A percentile compares a stretch with the other conserved stretches of the same genome.
Evolutionary conservation across 2,329 filamentous ascomycete species (phyloP).

Genomic region (Botrytis fabae): DNA sequence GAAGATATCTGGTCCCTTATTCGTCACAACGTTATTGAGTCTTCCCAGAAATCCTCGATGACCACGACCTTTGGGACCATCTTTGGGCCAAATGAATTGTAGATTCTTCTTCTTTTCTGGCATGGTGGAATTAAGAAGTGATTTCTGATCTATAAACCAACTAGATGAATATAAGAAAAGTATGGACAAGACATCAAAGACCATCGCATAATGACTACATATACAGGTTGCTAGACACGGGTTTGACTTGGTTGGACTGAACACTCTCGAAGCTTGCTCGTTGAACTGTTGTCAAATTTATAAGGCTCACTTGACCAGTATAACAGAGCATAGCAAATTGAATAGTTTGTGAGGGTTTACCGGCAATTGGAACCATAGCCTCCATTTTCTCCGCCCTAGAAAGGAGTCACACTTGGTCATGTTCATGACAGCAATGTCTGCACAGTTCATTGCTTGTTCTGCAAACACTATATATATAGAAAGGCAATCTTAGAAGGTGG

Average conservation of each 20-base stretch:
- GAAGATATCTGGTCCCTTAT: slow-evolving; percentile 47
- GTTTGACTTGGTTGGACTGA: background rate
- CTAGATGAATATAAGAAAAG: background rate
- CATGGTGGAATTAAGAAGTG: background rate
- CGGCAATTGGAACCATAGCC: background rate
- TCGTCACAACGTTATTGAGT: slow-evolving; percentile 43
- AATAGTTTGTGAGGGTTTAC: background rate
- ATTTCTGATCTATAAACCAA: background rate
- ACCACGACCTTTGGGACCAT: slow-evolving; percentile 33
- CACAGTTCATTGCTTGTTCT: background rate
- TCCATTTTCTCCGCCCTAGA: background rate
- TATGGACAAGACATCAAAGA: background rate
- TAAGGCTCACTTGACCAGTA: background rate
- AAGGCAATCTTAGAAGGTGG: background rate
- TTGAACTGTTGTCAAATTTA: background rate
- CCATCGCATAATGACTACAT: slow-evolving; percentile 9
- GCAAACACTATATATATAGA: slow-evolving; percentile 9
- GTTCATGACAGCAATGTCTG: background rate
- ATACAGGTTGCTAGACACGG: background rate
- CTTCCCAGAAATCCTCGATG: slow-evolving; percentile 36
- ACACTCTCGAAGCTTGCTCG: background rate
- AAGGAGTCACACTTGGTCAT: slow-evolving; percentile 9
- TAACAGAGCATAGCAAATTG: background rate
- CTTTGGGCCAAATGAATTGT: slow-evolving; percentile 40
- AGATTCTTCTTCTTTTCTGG: slow-evolving; percentile 22